phyloP scores from a whole-genome alignment of 176 grass and related monocot species.

The Tillandsia leiboldiana region DNA sequence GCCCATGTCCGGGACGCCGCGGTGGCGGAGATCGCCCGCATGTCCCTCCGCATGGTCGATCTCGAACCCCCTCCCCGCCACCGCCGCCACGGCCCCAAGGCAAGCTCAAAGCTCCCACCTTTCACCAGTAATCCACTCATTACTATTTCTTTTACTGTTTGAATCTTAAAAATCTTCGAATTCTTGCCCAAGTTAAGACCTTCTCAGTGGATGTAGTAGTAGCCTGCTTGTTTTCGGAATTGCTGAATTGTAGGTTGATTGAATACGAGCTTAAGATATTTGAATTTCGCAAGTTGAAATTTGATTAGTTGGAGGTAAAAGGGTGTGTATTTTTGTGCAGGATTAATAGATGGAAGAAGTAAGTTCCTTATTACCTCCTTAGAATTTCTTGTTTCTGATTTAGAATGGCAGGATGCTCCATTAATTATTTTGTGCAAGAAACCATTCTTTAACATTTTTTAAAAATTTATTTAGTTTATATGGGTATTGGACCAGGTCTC shows the following conservation, averaged over 20 bases:
- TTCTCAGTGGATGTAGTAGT: not conserved
- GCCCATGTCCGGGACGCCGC: conserved; percentile 30
- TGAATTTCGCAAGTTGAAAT: no score
- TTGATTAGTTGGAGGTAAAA: no score
- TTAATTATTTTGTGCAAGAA: no score
- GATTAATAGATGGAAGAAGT: no score
- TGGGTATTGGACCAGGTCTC: no score
- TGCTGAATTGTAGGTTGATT: not conserved
- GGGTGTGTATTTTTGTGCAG: no score
- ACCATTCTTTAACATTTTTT: no score
- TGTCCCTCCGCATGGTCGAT: conserved; percentile 54
- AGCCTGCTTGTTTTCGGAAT: not conserved
- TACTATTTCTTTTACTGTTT: not conserved
- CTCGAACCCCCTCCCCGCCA: conserved; percentile 29
- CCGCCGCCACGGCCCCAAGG: not conserved
- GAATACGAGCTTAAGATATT: not conserved
- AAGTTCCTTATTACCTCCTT: no score
- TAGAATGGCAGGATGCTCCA: no score
- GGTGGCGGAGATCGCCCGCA: conserved; percentile 60
- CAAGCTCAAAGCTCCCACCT: not conserved
- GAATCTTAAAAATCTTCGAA: not conserved
- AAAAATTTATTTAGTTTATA: no score
- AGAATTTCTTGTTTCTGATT: no score
- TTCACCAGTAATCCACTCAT: not conserved
- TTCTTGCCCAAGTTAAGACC: not conserved